phyloP scores from a whole-genome alignment of 129 eudicot species.

The Gnaphalium uliginosum region DNA sequence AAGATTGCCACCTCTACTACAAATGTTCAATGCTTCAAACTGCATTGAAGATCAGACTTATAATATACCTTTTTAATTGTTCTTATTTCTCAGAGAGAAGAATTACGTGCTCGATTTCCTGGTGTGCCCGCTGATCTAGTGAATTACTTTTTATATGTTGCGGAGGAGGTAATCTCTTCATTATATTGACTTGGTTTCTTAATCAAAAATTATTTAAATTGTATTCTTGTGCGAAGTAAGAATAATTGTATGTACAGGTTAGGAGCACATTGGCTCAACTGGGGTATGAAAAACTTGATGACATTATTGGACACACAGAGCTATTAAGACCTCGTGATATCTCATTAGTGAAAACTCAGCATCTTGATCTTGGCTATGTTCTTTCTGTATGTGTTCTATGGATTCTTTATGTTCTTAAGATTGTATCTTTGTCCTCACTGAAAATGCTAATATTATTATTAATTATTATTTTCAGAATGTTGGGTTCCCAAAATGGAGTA shows the following conservation, averaged over 20 bases:
- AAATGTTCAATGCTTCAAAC: not conserved
- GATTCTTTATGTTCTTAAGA: constrained; percentile 10
- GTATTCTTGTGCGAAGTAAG: not conserved
- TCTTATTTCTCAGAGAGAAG: constrained; percentile 72
- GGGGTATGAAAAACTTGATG: constrained; percentile 97
- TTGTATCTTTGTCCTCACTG: not conserved
- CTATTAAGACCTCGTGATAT: constrained; percentile 87
- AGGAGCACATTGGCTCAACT: constrained; percentile 96
- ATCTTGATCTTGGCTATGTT: constrained; percentile 86
- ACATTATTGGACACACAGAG: constrained; percentile 91
- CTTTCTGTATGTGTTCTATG: constrained; percentile 67
- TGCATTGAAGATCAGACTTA: not conserved
- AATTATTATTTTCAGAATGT: constrained; percentile 50
- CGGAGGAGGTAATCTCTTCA: constrained; percentile 77
- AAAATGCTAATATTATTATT: not conserved
- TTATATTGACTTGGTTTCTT: not conserved
- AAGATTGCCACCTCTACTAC: not conserved
- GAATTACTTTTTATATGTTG: constrained; percentile 94
- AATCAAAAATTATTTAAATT: not conserved
- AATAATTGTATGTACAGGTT: constrained; percentile 50
- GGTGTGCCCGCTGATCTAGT: constrained; percentile 99
- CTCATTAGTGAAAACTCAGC: constrained; percentile 94
- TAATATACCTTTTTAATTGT: constrained; percentile 9
- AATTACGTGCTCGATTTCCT: constrained; percentile 97
- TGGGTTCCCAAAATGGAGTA: constrained; percentile 91